Evolutionary conservation across 2,329 filamentous ascomycete species (phyloP).

Genomic region (Aspergillus piperis): DNA sequence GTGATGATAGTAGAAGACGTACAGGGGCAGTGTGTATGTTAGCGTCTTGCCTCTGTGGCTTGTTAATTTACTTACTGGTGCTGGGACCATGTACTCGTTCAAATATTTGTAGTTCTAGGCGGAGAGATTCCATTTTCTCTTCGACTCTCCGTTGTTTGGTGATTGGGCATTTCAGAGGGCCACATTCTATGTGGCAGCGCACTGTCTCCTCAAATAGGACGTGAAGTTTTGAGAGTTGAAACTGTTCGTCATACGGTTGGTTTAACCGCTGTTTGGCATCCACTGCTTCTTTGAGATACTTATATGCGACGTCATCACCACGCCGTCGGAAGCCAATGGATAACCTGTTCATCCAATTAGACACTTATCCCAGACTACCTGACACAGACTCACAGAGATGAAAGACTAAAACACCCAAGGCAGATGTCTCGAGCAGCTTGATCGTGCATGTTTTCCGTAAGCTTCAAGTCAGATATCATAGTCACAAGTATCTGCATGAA

Average conservation of each 20-base stretch:
- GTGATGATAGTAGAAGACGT: background rate
- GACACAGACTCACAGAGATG: background rate
- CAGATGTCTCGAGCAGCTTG: background rate
- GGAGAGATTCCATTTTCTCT: background rate
- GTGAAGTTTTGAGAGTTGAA: background rate
- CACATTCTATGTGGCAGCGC: background rate
- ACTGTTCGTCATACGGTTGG: background rate
- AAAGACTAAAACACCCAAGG: background rate
- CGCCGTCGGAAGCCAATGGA: background rate
- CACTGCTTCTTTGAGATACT: background rate
- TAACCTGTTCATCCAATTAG: background rate
- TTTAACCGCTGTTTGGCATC: background rate
- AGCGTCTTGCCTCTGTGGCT: background rate
- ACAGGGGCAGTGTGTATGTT: background rate
- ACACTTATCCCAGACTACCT: background rate
- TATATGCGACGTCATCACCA: background rate
- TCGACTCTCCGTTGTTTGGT: background rate
- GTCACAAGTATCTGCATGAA: background rate
- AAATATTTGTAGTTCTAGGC: background rate
- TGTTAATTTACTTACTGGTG: background rate
- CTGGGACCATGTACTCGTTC: background rate
- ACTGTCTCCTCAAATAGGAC: background rate
- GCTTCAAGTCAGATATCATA: background rate
- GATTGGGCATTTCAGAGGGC: background rate
- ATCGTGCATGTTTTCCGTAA: background rate